Evolutionary conservation across 371 early-diverging fungal genomes (phyloP).

Genomic region (Lichtheimia ramosa): DNA sequence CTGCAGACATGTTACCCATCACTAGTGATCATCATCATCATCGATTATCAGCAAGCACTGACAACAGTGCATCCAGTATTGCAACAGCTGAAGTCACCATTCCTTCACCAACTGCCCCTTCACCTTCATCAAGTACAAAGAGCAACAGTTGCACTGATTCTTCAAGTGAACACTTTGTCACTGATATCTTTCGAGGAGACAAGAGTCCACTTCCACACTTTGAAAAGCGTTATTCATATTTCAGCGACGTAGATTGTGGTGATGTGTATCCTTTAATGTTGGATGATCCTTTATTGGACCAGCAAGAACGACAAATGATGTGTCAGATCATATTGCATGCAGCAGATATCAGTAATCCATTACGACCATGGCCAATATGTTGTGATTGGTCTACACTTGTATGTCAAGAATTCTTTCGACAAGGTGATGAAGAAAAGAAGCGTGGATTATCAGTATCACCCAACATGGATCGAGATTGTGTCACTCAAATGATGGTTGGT

Average conservation of each 20-base stretch:
- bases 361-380: constrained; percentile 82
- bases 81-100: too few species aligned
- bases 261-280: background rate
- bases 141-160: background rate
- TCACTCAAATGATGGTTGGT: constrained; percentile 74
- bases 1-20: background rate
- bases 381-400: constrained; percentile 85
- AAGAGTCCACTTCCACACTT: constrained; percentile 39
- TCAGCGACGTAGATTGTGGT: background rate
- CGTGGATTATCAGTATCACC: constrained; percentile 78
- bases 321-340: constrained; percentile 79
- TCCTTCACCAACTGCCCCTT: too few species aligned
- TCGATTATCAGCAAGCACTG: background rate
- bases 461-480: constrained; percentile 80
- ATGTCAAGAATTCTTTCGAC: constrained; percentile 81
- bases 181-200: constrained; percentile 9
- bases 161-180: constrained; percentile 6
- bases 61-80: background rate
- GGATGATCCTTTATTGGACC: constrained; percentile 12
- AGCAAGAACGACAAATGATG: constrained; percentile 58
- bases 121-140: too few species aligned
- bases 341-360: constrained; percentile 87
- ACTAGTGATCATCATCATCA: background rate
- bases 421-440: constrained; percentile 80
- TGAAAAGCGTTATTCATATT: constrained; percentile 1